Evolutionary conservation across 805 yeast genomes (phyloP).

Genomic region (Starmerella tilneyi): DNA sequence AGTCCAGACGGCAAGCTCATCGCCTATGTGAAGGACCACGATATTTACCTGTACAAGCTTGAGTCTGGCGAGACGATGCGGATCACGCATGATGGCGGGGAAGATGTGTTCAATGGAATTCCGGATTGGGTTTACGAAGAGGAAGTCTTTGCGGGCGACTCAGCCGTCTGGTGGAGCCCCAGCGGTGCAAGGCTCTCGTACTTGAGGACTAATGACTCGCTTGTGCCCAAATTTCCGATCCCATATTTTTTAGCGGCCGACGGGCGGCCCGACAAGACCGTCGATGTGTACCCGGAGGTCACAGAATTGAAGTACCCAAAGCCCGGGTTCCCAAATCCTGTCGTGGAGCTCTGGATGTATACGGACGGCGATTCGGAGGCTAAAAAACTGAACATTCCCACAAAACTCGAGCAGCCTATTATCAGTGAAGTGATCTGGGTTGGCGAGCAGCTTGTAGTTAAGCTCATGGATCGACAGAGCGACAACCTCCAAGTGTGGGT

Average conservation of each 20-base stretch:
- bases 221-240: constrained; percentile 60
- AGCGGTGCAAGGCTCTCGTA: constrained; percentile 54
- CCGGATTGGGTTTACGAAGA: constrained; percentile 96
- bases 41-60: constrained; percentile 46
- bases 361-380: constrained; percentile 30
- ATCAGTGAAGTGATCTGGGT: constrained; percentile 68
- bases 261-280: not conserved
- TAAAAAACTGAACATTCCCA: constrained; percentile 7
- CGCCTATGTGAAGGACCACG: constrained; percentile 59
- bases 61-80: constrained; percentile 32
- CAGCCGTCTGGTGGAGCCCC: constrained; percentile 84
- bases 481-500: constrained; percentile 51
- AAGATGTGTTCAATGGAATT: constrained; percentile 66
- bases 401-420: constrained; percentile 34
- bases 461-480: constrained; percentile 55
- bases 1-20: constrained; percentile 59
- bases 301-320: constrained; percentile 67
- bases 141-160: constrained; percentile 62
- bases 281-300: constrained; percentile 46
- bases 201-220: constrained; percentile 59
- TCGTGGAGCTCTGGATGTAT: constrained; percentile 45
- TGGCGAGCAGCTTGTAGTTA: constrained; percentile 45
- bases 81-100: constrained; percentile 62
- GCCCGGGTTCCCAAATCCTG: constrained; percentile 69
- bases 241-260: constrained; percentile 43